Conservation (phyloP, 1,284 basidiomycete species). For the Ganoderma multipileum region DNA sequence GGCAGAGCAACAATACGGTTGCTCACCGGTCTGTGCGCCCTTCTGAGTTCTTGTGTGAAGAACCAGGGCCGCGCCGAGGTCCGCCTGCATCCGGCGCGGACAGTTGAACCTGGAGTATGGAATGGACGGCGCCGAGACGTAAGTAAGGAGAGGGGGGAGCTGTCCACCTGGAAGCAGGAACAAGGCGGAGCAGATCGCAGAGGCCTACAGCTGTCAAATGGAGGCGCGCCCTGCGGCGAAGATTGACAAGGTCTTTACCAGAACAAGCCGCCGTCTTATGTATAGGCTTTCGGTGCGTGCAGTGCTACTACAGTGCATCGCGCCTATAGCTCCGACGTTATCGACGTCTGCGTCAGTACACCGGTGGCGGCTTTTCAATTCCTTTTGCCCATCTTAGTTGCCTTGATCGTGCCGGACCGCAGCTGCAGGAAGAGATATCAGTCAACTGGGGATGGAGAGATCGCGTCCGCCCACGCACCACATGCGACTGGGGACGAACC, state of each 20-base stretch:
- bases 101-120: background rate
- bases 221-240: background rate
- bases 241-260: background rate
- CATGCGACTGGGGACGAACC: background rate
- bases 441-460: background rate
- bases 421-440: background rate
- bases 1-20: background rate
- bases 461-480: background rate
- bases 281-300: background rate
- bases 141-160: background rate
- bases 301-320: background rate
- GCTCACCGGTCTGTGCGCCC: background rate
- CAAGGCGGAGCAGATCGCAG: background rate
- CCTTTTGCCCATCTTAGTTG: background rate
- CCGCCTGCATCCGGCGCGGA: no score
- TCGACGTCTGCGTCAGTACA: background rate
- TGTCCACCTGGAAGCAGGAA: background rate
- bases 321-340: no score
- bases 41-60: background rate
- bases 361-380: background rate
- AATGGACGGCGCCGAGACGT: background rate
- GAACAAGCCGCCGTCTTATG: background rate
- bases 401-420: background rate
- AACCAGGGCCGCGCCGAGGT: no score
- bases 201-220: background rate